phyloP scores from a whole-genome alignment of 2,329 filamentous ascomycete species.

The Aspergillus melleus region DNA sequence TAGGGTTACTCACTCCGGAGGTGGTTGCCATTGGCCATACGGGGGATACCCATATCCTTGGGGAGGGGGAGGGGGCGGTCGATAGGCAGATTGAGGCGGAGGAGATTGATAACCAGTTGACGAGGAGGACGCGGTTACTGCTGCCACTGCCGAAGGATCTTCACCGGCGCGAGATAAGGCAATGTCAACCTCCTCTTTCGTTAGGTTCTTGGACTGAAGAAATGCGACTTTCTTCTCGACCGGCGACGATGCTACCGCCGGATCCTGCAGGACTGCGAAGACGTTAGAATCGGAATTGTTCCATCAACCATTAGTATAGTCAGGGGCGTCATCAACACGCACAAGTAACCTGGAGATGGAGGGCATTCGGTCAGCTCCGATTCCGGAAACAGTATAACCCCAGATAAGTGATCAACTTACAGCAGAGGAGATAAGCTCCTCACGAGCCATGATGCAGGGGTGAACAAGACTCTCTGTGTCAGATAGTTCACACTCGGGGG shows the following conservation, averaged over 20 bases:
- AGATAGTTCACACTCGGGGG: slow-evolving; percentile 7
- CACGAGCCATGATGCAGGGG: slow-evolving; percentile 74
- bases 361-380: slow-evolving; percentile 25
- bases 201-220: slow-evolving; percentile 93
- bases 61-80: slow-evolving; percentile 41
- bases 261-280: slow-evolving; percentile 80
- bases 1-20: slow-evolving; percentile 50
- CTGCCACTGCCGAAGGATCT: slow-evolving; percentile 49
- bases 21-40: slow-evolving; percentile 55
- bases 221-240: slow-evolving; percentile 91
- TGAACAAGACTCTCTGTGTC: slow-evolving; percentile 5
- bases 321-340: slow-evolving; percentile 27
- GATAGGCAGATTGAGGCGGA: slow-evolving; percentile 40
- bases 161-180: slow-evolving; percentile 75
- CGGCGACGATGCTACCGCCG: slow-evolving; percentile 84
- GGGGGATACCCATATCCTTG: slow-evolving; percentile 52
- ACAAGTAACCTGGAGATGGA: slow-evolving; percentile 51
- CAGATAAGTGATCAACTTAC: slow-evolving; percentile 49
- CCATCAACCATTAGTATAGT: not conserved
- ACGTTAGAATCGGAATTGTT: slow-evolving; percentile 16
- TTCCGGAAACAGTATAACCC: slow-evolving; percentile 27
- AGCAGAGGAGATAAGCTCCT: slow-evolving; percentile 86
- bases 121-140: slow-evolving; percentile 31
- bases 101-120: slow-evolving; percentile 49
- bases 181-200: slow-evolving; percentile 87